Conservation (phyloP, 495 filamentous ascomycete species). For the Hapsidospora chrysogenum region DNA sequence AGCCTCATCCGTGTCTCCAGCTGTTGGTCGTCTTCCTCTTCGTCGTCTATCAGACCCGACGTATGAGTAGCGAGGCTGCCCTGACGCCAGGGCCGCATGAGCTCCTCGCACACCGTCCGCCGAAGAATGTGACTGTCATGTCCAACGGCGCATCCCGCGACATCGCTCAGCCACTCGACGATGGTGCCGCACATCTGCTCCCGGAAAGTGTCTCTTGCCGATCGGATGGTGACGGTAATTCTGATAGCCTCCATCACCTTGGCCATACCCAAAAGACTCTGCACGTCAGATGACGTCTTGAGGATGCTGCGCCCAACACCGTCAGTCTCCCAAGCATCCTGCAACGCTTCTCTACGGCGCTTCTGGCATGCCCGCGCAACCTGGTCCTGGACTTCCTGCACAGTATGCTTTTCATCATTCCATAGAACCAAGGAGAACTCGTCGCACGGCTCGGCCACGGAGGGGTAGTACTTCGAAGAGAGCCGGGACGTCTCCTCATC, state of each 20-base stretch:
- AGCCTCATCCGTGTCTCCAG: constrained; percentile 5
- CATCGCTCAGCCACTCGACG: constrained; percentile 89
- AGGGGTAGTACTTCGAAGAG: constrained; percentile 52
- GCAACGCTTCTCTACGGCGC: constrained; percentile 44
- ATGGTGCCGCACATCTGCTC: constrained; percentile 99
- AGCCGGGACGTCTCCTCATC: constrained; percentile 74
- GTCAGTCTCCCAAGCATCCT: constrained; percentile 75
- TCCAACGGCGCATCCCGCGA: constrained; percentile 76
- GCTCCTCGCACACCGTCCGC: constrained; percentile 71
- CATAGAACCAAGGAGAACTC: constrained; percentile 84
- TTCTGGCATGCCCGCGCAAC: constrained; percentile 79
- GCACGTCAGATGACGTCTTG: constrained; percentile 52
- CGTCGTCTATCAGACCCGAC: constrained; percentile 77
- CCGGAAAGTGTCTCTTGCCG: constrained; percentile 82
- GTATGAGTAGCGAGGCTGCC: constrained; percentile 77
- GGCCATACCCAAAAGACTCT: constrained; percentile 54
- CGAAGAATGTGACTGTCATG: constrained; percentile 65
- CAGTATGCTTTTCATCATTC: constrained; percentile 98
- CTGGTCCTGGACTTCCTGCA: constrained; percentile 77
- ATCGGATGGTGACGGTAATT: constrained; percentile 87
- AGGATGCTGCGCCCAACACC: constrained; percentile 73
- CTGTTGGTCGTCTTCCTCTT: constrained; percentile 32
- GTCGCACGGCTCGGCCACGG: constrained; percentile 31
- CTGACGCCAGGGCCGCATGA: constrained; percentile 69
- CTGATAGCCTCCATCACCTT: constrained; percentile 87